Percentiles rank a stretch among this genome's conserved stretches.
Evolutionary conservation across 306 rosid genomes (phyloP).

Genomic region (Trichosanthes cucumerina): DNA sequence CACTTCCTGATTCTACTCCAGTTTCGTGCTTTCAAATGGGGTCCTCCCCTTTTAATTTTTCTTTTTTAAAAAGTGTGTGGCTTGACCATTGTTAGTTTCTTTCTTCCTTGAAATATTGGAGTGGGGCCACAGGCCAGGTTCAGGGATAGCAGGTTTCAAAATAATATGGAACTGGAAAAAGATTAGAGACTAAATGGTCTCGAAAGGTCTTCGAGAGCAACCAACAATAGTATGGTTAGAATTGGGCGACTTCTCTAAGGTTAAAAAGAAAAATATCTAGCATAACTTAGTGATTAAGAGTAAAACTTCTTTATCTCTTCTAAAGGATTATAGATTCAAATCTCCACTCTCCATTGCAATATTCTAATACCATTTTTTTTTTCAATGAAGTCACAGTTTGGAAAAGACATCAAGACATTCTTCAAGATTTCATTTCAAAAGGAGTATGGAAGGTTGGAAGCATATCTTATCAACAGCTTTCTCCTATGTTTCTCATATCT

Average conservation of each 20-base stretch:
- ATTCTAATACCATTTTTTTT: not conserved
- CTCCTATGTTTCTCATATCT: slow-evolving; percentile 61
- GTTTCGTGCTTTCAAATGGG: not conserved
- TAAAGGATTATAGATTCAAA: not conserved
- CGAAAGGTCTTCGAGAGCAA: slow-evolving; percentile 46
- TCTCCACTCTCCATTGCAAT: not conserved
- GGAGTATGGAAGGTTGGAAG: not conserved
- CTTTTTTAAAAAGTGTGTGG: not conserved
- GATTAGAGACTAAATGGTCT: not conserved
- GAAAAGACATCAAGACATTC: not conserved
- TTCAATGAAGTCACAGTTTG: not conserved
- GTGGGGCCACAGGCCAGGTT: not conserved
- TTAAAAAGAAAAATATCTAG: slow-evolving; percentile 5
- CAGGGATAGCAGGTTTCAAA: not conserved
- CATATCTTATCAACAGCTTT: slow-evolving; percentile 68
- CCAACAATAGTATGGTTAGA: slow-evolving; percentile 48
- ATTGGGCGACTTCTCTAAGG: slow-evolving; percentile 28
- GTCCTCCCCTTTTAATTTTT: not conserved
- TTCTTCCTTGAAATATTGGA: not conserved
- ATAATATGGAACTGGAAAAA: not conserved
- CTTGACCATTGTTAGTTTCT: not conserved
- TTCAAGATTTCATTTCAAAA: not conserved
- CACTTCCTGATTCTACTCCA: not conserved
- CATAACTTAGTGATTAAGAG: not conserved
- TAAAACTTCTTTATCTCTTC: not conserved